Evolutionary conservation across 2,329 filamentous ascomycete species (phyloP), one percentile per base, ranked within the genome.

Genomic region (Microsporum audouinii): DNA sequence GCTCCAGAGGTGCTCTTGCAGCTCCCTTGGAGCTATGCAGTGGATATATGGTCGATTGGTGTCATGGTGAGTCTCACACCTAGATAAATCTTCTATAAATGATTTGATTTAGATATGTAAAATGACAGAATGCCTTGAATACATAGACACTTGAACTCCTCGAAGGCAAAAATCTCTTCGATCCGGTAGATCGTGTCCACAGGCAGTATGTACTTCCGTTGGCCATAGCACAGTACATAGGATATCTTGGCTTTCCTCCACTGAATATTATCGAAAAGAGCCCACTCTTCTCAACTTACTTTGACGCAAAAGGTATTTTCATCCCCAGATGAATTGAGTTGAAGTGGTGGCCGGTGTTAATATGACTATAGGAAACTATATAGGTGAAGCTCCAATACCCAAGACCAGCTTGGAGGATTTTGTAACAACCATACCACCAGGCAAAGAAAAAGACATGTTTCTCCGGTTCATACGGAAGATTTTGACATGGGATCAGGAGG

Each of bases 171-270:
- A 69, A 67, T 36, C 61, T 71, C 6, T 68, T 71, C 61, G 61
- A 68, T 60, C 68, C 68, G 2, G 63, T 69, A n/a, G 49, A 55
- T 53, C 49, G n/a, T n/a, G 62, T 59, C 31, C 12, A 68, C 57
- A 38, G 63, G 7, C 66, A 70, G 60, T 71, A 71, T 61, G 67
- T 66, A 12, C 62, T 68, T 43, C 67, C 66, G 12, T 47, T 69
- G 34, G 69, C 67, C 49, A 57, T 70, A 49, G 65, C 66, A 0
- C 67, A 71, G 57, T 71, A 71, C 58, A 70, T 71, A 34, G 66
- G 64, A 8, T 69, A 67, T 63, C 67, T 68, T 53, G 67, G 67
- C 5, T 65, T 60, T 55, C 68, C 67, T 14, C 65, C 66, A 31
- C 63, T 67, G 27, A 59, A 68, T 10, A 67, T 70, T 27, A 62